These are phyloP conservation scores for Cryptomeria japonica DNA, from an alignment of 75 land plant genomes.

Conservation along the genomic window DNA sequence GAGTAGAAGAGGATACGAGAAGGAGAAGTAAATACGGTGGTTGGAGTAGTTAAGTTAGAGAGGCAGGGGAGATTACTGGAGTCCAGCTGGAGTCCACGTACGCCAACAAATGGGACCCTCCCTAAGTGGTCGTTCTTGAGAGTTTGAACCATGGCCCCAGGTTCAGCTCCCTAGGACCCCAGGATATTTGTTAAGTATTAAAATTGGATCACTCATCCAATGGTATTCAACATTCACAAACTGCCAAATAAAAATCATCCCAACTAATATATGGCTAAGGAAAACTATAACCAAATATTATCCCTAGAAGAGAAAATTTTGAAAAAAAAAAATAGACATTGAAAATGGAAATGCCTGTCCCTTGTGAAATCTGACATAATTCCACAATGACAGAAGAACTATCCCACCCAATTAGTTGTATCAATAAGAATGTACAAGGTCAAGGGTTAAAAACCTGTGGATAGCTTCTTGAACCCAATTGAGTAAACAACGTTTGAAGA, in stretches of 20 bases:
- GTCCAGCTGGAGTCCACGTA: too few species aligned
- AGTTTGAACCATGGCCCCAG: neutral
- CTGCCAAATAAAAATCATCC: too few species aligned
- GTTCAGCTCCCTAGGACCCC: neutral
- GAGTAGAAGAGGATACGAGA: too few species aligned
- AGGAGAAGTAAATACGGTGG: too few species aligned
- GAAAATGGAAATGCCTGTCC: neutral
- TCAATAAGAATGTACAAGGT: neutral
- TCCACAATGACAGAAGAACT: neutral
- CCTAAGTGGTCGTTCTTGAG: neutral
- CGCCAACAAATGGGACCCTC: too few species aligned
- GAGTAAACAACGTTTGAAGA: slow-evolving; percentile 53
- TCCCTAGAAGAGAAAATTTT: neutral
- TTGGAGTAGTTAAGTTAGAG: too few species aligned
- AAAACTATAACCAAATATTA: neutral
- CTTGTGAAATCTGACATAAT: neutral
- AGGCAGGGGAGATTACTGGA: too few species aligned
- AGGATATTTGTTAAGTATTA: neutral
- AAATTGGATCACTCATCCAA: neutral
- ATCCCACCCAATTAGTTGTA: neutral
- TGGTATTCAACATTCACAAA: too few species aligned
- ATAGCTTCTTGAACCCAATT: slow-evolving; percentile 64
- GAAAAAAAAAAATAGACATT: neutral
- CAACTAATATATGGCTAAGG: too few species aligned
- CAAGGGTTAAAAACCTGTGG: slow-evolving; percentile 58